phyloP scores from a whole-genome alignment of 2,329 filamentous ascomycete species.

The Falciphora oryzae region DNA sequence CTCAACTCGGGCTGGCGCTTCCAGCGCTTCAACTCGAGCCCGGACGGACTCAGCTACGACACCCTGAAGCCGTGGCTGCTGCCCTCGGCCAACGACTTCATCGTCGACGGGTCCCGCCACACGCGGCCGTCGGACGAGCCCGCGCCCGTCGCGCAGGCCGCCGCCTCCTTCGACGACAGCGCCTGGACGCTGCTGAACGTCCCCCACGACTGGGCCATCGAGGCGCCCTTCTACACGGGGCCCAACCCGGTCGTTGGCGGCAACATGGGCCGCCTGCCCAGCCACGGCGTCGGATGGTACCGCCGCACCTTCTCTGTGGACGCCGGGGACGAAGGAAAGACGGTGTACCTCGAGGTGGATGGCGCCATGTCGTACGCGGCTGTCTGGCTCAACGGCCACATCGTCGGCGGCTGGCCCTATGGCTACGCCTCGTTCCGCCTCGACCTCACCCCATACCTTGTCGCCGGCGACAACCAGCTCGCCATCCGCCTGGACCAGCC shows the following conservation, averaged over 20 bases:
- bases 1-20: slow-evolving; percentile 30
- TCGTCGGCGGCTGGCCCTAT: slow-evolving; percentile 46
- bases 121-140: slow-evolving; percentile 8
- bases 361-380: slow-evolving; percentile 45
- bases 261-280: slow-evolving; percentile 37
- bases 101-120: slow-evolving; percentile 11
- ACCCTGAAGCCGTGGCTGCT: slow-evolving; percentile 21
- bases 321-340: slow-evolving; percentile 27
- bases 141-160: slow-evolving; percentile 12
- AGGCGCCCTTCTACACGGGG: slow-evolving; percentile 35
- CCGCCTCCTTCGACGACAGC: slow-evolving; percentile 27
- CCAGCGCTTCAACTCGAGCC: slow-evolving; percentile 26
- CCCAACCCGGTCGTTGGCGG: slow-evolving; percentile 28
- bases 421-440: slow-evolving; percentile 45
- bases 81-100: slow-evolving; percentile 15
- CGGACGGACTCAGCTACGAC: slow-evolving; percentile 28
- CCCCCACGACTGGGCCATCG: slow-evolving; percentile 45
- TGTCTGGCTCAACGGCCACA: slow-evolving; percentile 42
- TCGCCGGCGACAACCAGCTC: slow-evolving; percentile 32
- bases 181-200: slow-evolving; percentile 35
- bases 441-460: slow-evolving; percentile 38
- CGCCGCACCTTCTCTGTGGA: slow-evolving; percentile 32
- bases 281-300: slow-evolving; percentile 48
- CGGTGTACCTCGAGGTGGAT: slow-evolving; percentile 41
- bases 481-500: slow-evolving; percentile 46